Conservation (phyloP, 345 rosid species). For the Hevea brasiliensis region DNA sequence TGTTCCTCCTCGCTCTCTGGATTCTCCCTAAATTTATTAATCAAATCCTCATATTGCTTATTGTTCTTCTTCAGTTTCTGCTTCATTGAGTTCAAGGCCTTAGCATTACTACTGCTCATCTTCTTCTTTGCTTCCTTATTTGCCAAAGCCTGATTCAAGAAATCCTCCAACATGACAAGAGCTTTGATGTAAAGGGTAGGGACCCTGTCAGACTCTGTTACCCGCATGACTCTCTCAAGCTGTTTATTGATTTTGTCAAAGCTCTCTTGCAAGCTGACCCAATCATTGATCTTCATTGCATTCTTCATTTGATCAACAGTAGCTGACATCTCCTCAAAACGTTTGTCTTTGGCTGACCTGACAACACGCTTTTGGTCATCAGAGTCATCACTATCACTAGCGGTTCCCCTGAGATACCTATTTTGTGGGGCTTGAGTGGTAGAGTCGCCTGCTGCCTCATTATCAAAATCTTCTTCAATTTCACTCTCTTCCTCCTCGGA, state of each 20-base stretch:
- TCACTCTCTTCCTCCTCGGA: slow-evolving; percentile 62
- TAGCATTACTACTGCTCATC: slow-evolving; percentile 94
- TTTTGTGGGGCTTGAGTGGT: slow-evolving; percentile 30
- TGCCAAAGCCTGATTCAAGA: slow-evolving; percentile 71
- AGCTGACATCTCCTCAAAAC: slow-evolving; percentile 75
- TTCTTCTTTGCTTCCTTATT: slow-evolving; percentile 96
- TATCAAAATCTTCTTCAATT: slow-evolving; percentile 36
- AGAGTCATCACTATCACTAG: slow-evolving; percentile 70
- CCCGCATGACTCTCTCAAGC: slow-evolving; percentile 91
- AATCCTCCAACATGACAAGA: slow-evolving; percentile 89
- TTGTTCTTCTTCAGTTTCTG: slow-evolving; percentile 92
- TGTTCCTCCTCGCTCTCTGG: slow-evolving; percentile 77
- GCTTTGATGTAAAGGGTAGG: slow-evolving; percentile 73
- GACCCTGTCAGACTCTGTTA: slow-evolving; percentile 67
- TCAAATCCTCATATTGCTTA: slow-evolving; percentile 75
- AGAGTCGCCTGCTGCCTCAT: slow-evolving; percentile 36
- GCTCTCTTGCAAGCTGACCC: slow-evolving; percentile 83
- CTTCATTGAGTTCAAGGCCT: slow-evolving; percentile 93
- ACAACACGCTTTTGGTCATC: slow-evolving; percentile 71
- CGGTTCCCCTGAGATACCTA: slow-evolving; percentile 53
- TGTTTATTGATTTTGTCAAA: slow-evolving; percentile 93
- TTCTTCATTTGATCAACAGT: slow-evolving; percentile 88
- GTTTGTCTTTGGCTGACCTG: slow-evolving; percentile 83
- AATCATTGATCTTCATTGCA: slow-evolving; percentile 93
- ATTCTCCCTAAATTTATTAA: slow-evolving; percentile 63